Evolutionary conservation across 2,329 filamentous ascomycete genomes (phyloP), one percentile per base, ranked within the genome.

Genomic region (Epicoccum nigrum): DNA sequence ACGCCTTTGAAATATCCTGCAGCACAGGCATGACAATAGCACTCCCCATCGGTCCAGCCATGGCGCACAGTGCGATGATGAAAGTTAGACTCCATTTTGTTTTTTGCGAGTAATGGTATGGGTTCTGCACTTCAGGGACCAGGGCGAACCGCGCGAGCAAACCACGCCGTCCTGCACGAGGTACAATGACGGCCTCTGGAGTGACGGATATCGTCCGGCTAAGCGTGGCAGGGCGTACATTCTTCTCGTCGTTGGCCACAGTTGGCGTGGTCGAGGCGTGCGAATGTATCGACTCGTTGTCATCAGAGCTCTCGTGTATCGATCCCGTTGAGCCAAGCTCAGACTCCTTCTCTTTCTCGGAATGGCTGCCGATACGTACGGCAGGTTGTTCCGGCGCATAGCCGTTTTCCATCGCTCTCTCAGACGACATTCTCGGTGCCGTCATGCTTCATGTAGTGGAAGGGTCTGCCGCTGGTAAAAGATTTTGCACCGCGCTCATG

Each of bases 71-170:
- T 1, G 91, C 88, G 37, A 96, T 83, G 39, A 93, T 83, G 28
- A 85, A 62, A 0, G 92, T 96, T 58, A 97, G 86, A 54, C 84
- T 81, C 92, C 92, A 96, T 83, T 96, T 96, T 12, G 84, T 90
- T 41, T 76, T 81, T 27, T 83, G 82, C 9, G 81, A 76, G 68
- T 96, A 96, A 42, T 90, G 83, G 52, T 86, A 85, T 0, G 92
- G 88, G 25, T 86, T 80, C 37, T 89, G 85, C 12, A 96, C 85
- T 74, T 97, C 92, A 1, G 91, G 87, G 13, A 96, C 78, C 25
- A 96, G 54, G 1, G 88, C 79, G 11, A 95, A 78, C 30, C 81
- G 81, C 1, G 85, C 86, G 39, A 96, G 80, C 1, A 96, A 77
- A 0, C 92, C 92, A 63, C 91, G 81, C 40, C 90, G 82, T 55